Evolutionary conservation across 768 basidiomycete genomes (phyloP).

Genomic region (Termitomyces sp.): DNA sequence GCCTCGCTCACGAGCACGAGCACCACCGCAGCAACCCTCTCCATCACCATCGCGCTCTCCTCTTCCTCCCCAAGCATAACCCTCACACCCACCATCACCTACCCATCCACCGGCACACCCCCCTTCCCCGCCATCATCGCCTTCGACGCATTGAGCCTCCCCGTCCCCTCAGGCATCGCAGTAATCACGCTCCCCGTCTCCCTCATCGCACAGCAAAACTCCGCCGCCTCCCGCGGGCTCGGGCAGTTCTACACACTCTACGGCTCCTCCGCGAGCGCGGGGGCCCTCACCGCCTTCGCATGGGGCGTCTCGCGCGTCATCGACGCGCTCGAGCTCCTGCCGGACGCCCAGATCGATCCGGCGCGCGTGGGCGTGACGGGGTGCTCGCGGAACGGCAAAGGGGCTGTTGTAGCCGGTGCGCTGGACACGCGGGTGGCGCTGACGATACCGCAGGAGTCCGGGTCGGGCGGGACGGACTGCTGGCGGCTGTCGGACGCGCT

Average conservation of each 20-base stretch:
- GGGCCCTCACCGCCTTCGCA: slow-evolving; percentile 56
- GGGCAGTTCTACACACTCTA: slow-evolving; percentile 57
- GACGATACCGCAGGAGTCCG: slow-evolving; percentile 59
- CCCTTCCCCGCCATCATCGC: slow-evolving; percentile 52
- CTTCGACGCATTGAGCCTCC: slow-evolving; percentile 38
- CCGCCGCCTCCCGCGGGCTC: slow-evolving; percentile 39
- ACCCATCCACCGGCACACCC: slow-evolving; percentile 32
- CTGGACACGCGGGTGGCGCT: slow-evolving; percentile 53
- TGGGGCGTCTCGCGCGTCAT: slow-evolving; percentile 59
- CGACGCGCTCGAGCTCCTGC: slow-evolving; percentile 50
- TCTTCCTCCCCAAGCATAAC: slow-evolving; percentile 38
- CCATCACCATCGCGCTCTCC: slow-evolving; percentile 36
- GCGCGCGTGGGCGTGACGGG: slow-evolving; percentile 49
- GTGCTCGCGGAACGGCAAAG: slow-evolving; percentile 59
- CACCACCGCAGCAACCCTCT: slow-evolving; percentile 22
- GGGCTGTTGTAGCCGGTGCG: slow-evolving; percentile 53
- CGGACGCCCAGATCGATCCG: slow-evolving; percentile 43
- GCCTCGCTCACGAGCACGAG: slow-evolving; percentile 33
- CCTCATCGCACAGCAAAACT: slow-evolving; percentile 46
- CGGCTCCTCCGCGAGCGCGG: slow-evolving; percentile 39
- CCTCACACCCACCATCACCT: slow-evolving; percentile 42
- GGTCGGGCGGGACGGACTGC: slow-evolving; percentile 54
- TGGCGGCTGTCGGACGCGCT: slow-evolving; percentile 56
- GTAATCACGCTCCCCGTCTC: slow-evolving; percentile 48
- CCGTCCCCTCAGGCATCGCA: slow-evolving; percentile 32